These are phyloP conservation scores for Tillandsia fasciculata DNA, from an alignment of 176 grass and related monocot genomes.

Conservation along the genomic window DNA sequence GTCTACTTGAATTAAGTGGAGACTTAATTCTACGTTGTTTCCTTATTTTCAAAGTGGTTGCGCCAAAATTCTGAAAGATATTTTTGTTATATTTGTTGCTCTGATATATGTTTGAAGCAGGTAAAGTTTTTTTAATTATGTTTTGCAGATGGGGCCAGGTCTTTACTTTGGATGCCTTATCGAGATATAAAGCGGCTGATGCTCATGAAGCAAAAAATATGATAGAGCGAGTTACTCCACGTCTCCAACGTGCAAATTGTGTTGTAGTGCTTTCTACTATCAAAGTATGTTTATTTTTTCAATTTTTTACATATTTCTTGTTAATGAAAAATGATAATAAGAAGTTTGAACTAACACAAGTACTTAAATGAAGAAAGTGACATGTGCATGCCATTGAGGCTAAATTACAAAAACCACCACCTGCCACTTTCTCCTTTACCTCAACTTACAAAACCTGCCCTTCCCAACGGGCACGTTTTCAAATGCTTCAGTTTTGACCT, in stretches of 20 bases:
- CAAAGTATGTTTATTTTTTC: constrained; percentile 42
- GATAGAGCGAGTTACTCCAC: constrained; percentile 78
- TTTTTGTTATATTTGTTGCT: too few species aligned
- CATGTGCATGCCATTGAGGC: too few species aligned
- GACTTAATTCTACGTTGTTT: too few species aligned
- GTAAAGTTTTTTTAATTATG: constrained; percentile 10
- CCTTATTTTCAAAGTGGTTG: too few species aligned
- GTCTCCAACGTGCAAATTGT: constrained; percentile 99
- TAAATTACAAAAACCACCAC: too few species aligned
- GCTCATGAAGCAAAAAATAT: constrained; percentile 85
- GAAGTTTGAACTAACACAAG: background rate
- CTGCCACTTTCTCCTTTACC: too few species aligned
- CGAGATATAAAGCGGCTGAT: constrained; percentile 77
- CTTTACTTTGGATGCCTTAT: constrained; percentile 92
- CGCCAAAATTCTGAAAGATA: too few species aligned
- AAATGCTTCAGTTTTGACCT: too few species aligned
- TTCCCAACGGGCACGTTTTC: too few species aligned
- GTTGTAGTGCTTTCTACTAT: constrained; percentile 95
- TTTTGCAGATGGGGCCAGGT: constrained; percentile 86
- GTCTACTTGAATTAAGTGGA: too few species aligned
- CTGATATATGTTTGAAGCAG: too few species aligned
- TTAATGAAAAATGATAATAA: background rate
- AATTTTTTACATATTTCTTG: background rate
- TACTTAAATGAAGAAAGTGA: background rate
- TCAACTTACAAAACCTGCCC: too few species aligned